phyloP scores from a whole-genome alignment of 257 asterid genomes.

The Knoxia roxburghii region DNA sequence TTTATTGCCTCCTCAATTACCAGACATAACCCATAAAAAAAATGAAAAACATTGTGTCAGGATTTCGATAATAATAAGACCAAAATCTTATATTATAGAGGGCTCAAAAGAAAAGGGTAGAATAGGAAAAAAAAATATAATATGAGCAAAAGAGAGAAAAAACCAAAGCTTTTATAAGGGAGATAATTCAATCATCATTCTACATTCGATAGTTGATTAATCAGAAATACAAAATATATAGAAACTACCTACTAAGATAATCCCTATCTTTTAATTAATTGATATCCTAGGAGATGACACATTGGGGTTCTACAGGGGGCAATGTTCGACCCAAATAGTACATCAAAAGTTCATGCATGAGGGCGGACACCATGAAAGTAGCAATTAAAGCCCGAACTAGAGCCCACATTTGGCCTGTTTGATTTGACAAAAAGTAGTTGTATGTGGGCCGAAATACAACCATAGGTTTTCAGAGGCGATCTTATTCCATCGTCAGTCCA shows the following conservation, averaged over 20 bases:
- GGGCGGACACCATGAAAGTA: conserved; percentile 35
- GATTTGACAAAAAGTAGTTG: background rate
- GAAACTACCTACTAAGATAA: no score
- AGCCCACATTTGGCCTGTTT: conserved; percentile 27
- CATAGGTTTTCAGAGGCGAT: conserved; percentile 25
- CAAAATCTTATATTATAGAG: no score
- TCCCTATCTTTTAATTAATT: no score
- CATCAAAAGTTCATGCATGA: conserved; percentile 40
- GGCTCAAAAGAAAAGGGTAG: no score
- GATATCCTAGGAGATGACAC: no score
- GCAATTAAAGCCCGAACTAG: conserved; percentile 12
- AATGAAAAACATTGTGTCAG: conserved; percentile 32
- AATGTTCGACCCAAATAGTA: conserved; percentile 23
- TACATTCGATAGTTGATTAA: no score
- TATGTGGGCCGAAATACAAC: conserved; percentile 23
- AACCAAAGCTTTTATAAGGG: no score
- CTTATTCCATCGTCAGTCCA: conserved; percentile 47
- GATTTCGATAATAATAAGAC: no score
- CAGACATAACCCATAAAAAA: conserved; percentile 30
- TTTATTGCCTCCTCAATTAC: conserved; percentile 22
- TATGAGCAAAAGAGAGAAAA: no score
- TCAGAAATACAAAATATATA: no score
- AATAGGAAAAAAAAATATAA: no score
- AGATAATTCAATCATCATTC: no score
- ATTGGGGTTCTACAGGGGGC: conserved; percentile 30